Evolutionary conservation across 2,329 filamentous ascomycete genomes (phyloP).

Genomic region (Onygenales sp.): DNA sequence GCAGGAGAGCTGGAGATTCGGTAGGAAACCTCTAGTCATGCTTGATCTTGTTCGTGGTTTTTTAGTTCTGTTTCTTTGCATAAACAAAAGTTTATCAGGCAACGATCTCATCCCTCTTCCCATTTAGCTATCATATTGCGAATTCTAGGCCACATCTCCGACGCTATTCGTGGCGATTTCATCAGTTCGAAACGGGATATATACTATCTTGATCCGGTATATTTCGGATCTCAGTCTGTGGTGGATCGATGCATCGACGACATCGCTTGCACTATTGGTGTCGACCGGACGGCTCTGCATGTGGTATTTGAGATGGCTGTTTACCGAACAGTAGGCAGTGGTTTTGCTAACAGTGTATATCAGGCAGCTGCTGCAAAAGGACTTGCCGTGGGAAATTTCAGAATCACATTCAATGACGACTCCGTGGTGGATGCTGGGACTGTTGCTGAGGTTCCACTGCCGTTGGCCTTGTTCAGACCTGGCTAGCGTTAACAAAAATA

Average conservation of each 20-base stretch:
- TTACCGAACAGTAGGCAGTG: neutral
- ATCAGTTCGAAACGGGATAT: constrained; percentile 55
- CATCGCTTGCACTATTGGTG: constrained; percentile 49
- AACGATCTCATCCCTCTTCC: neutral
- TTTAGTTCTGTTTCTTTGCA: neutral
- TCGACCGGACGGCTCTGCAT: constrained; percentile 46
- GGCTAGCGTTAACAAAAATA: constrained; percentile 17
- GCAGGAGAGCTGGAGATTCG: constrained; percentile 51
- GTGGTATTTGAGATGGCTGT: constrained; percentile 33
- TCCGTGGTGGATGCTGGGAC: constrained; percentile 30
- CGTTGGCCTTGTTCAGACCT: neutral
- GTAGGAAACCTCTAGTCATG: constrained; percentile 20
- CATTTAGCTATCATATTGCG: constrained; percentile 43
- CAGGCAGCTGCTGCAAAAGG: constrained; percentile 38
- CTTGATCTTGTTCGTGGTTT: neutral
- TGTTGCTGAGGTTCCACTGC: constrained; percentile 21
- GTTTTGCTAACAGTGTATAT: neutral
- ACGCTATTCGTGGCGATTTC: constrained; percentile 39
- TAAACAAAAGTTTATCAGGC: neutral
- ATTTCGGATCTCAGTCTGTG: constrained; percentile 48
- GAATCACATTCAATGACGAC: constrained; percentile 15
- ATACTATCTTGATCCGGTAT: constrained; percentile 51
- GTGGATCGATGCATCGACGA: constrained; percentile 54
- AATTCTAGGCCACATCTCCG: constrained; percentile 47
- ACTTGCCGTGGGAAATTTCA: constrained; percentile 28